Percentiles rank a stretch among this genome's conserved stretches.
Conservation (phyloP, 2,329 filamentous ascomycete species). For the Thyridium curvatum region DNA sequence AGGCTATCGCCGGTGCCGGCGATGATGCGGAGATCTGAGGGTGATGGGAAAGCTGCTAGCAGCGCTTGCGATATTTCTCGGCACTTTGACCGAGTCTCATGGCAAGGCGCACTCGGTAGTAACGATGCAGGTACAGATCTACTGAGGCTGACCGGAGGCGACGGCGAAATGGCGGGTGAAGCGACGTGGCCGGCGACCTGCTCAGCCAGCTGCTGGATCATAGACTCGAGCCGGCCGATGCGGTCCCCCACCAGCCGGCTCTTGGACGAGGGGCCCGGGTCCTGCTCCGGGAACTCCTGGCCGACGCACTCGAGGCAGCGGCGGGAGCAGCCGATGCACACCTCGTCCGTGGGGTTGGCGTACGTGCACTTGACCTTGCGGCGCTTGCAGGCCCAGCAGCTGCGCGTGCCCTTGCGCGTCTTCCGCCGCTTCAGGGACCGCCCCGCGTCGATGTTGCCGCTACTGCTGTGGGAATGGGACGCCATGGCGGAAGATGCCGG, state of each 20-base stretch:
- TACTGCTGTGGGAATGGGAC: too few relatives aligned
- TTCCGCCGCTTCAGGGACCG: slow-evolving; percentile 25
- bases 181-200: background rate
- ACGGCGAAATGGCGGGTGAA: background rate
- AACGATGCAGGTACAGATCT: background rate
- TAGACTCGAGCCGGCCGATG: slow-evolving; percentile 2
- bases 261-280: background rate
- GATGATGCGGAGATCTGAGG: slow-evolving; percentile 2
- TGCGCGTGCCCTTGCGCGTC: slow-evolving; percentile 48
- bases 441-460: background rate
- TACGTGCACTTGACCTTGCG: slow-evolving; percentile 47
- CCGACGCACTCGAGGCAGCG: slow-evolving; percentile 1
- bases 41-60: slow-evolving; percentile 2
- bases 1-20: background rate
- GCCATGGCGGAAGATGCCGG: too few relatives aligned
- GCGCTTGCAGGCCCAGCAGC: slow-evolving; percentile 54
- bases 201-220: slow-evolving; percentile 3
- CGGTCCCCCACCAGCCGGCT: slow-evolving; percentile 3
- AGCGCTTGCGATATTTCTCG: background rate
- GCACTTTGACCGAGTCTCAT: background rate
- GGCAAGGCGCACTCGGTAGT: too few relatives aligned
- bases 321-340: slow-evolving; percentile 2
- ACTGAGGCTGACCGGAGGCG: background rate
- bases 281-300: slow-evolving; percentile 2
- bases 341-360: slow-evolving; percentile 29